Evolutionary conservation across 192 early-diverging fungal species (phyloP), one percentile per base, ranked within the genome.

Genomic region (Borealophlyctis nickersoniae): DNA sequence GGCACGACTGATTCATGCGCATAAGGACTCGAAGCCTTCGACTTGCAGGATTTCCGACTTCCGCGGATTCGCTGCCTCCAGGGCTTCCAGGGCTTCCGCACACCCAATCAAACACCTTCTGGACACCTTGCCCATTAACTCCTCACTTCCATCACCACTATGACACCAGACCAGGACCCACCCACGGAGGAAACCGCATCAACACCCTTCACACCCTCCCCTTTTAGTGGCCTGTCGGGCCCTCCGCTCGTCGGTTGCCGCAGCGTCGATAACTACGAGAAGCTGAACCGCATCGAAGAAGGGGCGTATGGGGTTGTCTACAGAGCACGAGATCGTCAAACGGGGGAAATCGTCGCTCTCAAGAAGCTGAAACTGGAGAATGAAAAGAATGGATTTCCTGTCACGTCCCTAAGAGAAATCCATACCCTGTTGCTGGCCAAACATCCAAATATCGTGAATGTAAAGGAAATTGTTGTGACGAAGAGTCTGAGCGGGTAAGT

Each of bases 301-400:
- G 96, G 96, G 23, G 84, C 94, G 0, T 99, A 98, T 72, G 96
- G 96, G 3, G 83, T 98, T 14, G 96, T 98, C 4, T 98, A 93
- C 76, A 83, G 96, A 0, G 96, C 94, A 0, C 79, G 88, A 16
- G 89, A 97, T 71, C 68, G 84, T 36, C 49, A 74, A 2, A 95
- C 93, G 2, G 88, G 90, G 19, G 91, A 84, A 36, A 88, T 89
- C 22, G 87, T 90, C 0, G 90, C 90, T 1, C 75, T 91, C 0
- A 91, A 91, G 76, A 82, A 86, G 53, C 66, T 91, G 31, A 90
- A 90, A 64, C 81, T 91, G 2, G 85, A 87, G 33, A 83, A 87
- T 30, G 90, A 91, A 70, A 79, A 72, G 19, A 84, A 93, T 75
- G 89, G 88, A 0, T 80, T 92, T 57, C 91, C 92, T 2, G 65